These are phyloP conservation scores for Trichoderma sp. DNA, from an alignment of 2,329 filamentous ascomycete genomes.

Conservation along the genomic window DNA sequence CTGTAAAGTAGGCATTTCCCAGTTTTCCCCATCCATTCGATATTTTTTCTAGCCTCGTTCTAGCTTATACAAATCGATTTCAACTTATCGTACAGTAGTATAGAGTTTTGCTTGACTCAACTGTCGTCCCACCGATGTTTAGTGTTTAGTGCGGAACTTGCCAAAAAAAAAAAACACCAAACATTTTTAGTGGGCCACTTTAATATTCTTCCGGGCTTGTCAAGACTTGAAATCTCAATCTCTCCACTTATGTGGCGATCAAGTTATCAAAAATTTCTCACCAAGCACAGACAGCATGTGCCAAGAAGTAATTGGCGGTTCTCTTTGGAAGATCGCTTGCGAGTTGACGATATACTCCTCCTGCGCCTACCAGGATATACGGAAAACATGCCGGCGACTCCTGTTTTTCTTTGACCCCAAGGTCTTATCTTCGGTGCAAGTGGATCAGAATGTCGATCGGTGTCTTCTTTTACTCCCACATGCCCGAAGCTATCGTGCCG, in stretches of 20 bases:
- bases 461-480: not conserved
- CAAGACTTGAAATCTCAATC: not conserved
- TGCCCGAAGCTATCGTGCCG: not conserved
- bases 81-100: not conserved
- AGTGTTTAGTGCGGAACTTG: not conserved
- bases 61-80: not conserved
- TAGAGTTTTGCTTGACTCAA: not conserved
- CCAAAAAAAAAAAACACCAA: not conserved
- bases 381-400: not conserved
- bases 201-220: not conserved
- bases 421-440: not conserved
- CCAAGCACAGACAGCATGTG: not conserved
- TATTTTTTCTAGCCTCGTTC: not conserved
- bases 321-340: not conserved
- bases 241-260: slow-evolving; percentile 9
- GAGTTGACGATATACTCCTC: not conserved
- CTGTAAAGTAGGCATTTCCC: not conserved
- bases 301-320: not conserved
- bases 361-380: not conserved
- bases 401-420: not conserved
- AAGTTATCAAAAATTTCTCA: not conserved
- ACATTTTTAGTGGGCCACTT: not conserved
- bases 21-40: not conserved
- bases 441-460: slow-evolving; percentile 8
- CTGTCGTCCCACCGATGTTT: not conserved